A percentile compares a stretch with the other conserved stretches of the same genome.
These are phyloP conservation scores for Rhizopus stolonifer DNA, from an alignment of 371 early-diverging fungal species.

Conservation along the genomic window DNA sequence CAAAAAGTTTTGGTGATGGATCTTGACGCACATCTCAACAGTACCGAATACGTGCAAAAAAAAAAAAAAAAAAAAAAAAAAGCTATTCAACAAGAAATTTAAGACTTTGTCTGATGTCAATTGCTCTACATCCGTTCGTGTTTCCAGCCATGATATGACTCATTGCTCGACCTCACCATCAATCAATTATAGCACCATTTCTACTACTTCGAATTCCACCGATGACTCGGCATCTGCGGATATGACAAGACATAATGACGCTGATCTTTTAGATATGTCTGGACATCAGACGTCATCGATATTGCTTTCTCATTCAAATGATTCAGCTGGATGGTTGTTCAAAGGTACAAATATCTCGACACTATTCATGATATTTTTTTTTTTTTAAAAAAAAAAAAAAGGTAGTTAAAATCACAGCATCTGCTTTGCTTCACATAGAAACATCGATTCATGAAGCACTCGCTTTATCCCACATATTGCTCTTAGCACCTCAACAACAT, in stretches of 20 bases:
- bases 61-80: too few relatives aligned
- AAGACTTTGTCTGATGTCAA: slow-evolving; percentile 19
- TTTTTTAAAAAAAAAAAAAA: too few relatives aligned
- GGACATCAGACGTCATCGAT: slow-evolving; percentile 17
- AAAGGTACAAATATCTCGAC: slow-evolving; percentile 17
- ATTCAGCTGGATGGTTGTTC: slow-evolving; percentile 18
- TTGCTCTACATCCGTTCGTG: slow-evolving; percentile 15
- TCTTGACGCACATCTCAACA: slow-evolving; percentile 17
- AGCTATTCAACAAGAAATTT: slow-evolving; percentile 18
- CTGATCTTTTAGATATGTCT: slow-evolving; percentile 19
- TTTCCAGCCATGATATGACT: slow-evolving; percentile 18
- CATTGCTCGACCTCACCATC: slow-evolving; percentile 17
- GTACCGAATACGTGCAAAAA: slow-evolving; percentile 20
- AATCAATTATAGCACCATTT: slow-evolving; percentile 15
- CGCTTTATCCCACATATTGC: slow-evolving; percentile 18
- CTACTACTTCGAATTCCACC: slow-evolving; percentile 21
- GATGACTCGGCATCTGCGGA: slow-evolving; percentile 17
- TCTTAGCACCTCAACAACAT: slow-evolving; percentile 22
- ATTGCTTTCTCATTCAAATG: slow-evolving; percentile 12
- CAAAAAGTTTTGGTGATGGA: slow-evolving; percentile 16
- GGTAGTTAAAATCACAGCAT: slow-evolving; percentile 15
- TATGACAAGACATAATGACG: slow-evolving; percentile 17
- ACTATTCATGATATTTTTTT: slow-evolving; percentile 17
- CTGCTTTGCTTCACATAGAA: slow-evolving; percentile 21
- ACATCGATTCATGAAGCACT: slow-evolving; percentile 21